Evolutionary conservation across 2,329 filamentous ascomycete species (phyloP), one percentile per base, ranked within the genome.

Genomic region (Sporothrix protearum): DNA sequence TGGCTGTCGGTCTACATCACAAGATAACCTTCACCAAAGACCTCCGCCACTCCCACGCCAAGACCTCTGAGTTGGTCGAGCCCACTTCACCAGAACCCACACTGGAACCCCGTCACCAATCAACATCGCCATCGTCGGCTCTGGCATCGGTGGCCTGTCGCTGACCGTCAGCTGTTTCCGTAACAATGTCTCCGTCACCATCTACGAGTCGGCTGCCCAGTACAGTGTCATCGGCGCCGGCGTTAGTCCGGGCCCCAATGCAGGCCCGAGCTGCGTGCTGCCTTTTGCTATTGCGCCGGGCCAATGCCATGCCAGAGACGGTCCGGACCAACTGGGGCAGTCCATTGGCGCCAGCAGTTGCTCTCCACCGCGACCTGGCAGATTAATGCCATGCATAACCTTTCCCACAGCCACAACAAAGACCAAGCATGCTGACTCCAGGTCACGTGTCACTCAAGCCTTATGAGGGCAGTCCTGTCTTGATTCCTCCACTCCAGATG

Each of bases 301-400:
- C 80, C 9, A 70, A 70, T 7, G 57, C 68, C 12, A 70, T 70
- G 68, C 68, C 68, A 2, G 68, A 70, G 57, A 36, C 57, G 0
- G n/a, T 70, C 2, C 68, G 68, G 10, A 53, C 45, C 2, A 70
- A 63, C 57, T 70, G 64, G 7, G 33, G 42, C 30, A 57, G 68
- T 2, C 81, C 81, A 0, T 76, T 82, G 1, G 82, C 81, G 6
- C 81, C 81, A n/a, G 80, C 80, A 14, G 79, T 81, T 4, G 77
- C 76, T 1, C 78, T 82, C 0, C 76, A 82, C 9, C 74, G 81
- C 39, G 81, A 82, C 53, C 74, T 83, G 53, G 75, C 78, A 36
- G n/a, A n/a, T n/a, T n/a, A n/a, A n/a, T n/a, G n/a, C n/a, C n/a
- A n/a, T n/a, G n/a, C n/a, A n/a, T 61, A 19, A 8, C 28, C 6